Evolutionary conservation across 139 green algal species (phyloP).

Genomic region (Chlamydomonas eustigma): DNA sequence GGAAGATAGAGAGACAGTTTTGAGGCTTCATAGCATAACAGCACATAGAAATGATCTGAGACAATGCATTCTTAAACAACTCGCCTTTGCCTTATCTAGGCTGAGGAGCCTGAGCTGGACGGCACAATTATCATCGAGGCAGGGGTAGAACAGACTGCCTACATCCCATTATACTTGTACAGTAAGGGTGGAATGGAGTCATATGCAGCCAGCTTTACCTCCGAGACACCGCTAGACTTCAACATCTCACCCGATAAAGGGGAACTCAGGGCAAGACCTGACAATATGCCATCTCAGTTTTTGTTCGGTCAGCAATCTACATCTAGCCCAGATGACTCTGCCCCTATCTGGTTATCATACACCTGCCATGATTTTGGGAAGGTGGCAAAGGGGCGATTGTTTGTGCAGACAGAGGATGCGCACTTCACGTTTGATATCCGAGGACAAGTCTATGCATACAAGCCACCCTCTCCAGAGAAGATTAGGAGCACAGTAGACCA

Average conservation of each 20-base stretch:
- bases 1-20: too few species aligned
- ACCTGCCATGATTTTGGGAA: constrained; percentile 51
- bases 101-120: constrained; percentile 44
- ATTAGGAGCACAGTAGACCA: constrained; percentile 27
- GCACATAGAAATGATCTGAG: too few species aligned
- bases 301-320: background rate
- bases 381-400: constrained; percentile 39
- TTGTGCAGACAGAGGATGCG: constrained; percentile 40
- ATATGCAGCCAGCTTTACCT: constrained; percentile 46
- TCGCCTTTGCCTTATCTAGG: too few species aligned
- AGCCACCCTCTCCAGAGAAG: constrained; percentile 30
- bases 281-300: background rate
- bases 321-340: background rate
- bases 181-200: background rate
- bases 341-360: constrained; percentile 39
- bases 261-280: constrained; percentile 12
- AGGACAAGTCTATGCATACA: constrained; percentile 45
- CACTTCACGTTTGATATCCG: constrained; percentile 50
- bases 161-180: constrained; percentile 29
- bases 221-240: constrained; percentile 47
- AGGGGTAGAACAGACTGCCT: constrained; percentile 26
- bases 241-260: constrained; percentile 34
- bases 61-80: too few species aligned
- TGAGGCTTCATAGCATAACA: too few species aligned
- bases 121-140: constrained; percentile 45